A percentile compares a stretch with the other conserved stretches of the same genome.
These are phyloP conservation scores for Avicennia marina DNA, from an alignment of 257 asterid species.

Conservation along the genomic window DNA sequence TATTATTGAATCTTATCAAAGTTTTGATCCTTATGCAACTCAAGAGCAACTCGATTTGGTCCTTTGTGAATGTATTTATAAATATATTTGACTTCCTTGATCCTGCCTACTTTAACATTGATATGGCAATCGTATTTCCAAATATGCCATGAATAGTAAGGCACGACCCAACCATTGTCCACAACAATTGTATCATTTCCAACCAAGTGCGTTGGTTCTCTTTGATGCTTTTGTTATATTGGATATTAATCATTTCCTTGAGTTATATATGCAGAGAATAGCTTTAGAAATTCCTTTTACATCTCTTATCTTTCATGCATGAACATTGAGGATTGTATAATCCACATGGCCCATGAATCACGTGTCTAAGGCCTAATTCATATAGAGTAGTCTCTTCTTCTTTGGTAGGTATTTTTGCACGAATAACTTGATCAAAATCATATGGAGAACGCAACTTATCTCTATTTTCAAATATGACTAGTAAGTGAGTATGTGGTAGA, in stretches of 20 bases:
- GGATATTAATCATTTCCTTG: slow-evolving; percentile 8
- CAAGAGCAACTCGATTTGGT: too few relatives aligned
- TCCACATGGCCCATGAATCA: neutral
- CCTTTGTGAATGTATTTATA: neutral
- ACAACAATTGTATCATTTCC: neutral
- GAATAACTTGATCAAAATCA: neutral
- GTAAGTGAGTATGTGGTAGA: too few relatives aligned
- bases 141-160: neutral
- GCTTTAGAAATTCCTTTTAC: neutral
- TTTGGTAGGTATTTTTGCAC: neutral
- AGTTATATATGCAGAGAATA: neutral
- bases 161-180: slow-evolving; percentile 1
- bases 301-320: neutral
- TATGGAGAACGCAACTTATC: neutral
- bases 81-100: neutral
- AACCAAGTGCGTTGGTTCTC: neutral
- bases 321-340: neutral
- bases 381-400: neutral
- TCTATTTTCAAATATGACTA: neutral
- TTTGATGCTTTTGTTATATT: neutral
- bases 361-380: neutral
- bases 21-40: neutral
- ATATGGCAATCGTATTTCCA: neutral
- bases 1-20: neutral
- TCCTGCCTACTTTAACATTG: neutral